Evolutionary conservation across 2,329 filamentous ascomycete genomes (phyloP).

Genomic region (Sporothrix pallida): DNA sequence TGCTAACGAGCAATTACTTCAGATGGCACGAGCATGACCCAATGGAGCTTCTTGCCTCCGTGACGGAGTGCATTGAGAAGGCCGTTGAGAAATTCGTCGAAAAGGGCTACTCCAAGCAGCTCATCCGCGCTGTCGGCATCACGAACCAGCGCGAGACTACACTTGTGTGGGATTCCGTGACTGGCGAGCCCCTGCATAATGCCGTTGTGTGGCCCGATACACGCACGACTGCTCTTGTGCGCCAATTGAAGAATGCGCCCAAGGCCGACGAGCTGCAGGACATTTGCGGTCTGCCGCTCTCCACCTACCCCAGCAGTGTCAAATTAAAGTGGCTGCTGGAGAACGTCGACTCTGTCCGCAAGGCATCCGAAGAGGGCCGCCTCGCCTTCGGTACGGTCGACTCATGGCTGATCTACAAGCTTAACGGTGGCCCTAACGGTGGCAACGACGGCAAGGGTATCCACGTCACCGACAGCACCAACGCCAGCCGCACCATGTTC

Average conservation of each 20-base stretch:
- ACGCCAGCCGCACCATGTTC: conserved; percentile 92
- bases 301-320: conserved; percentile 85
- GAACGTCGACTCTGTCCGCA: conserved; percentile 70
- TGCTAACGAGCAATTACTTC: background rate
- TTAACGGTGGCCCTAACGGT: conserved; percentile 73
- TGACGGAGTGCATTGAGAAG: conserved; percentile 76
- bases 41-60: conserved; percentile 73
- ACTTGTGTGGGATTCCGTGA: conserved; percentile 80
- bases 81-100: conserved; percentile 75
- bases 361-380: conserved; percentile 76
- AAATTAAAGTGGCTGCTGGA: conserved; percentile 84
- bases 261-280: conserved; percentile 72
- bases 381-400: conserved; percentile 88
- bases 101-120: conserved; percentile 68
- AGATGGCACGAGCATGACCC: conserved; percentile 94
- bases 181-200: conserved; percentile 80
- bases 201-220: conserved; percentile 93
- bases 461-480: conserved; percentile 84
- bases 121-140: conserved; percentile 81
- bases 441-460: conserved; percentile 55
- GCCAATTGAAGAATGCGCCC: conserved; percentile 71
- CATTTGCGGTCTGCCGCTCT: conserved; percentile 80
- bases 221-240: conserved; percentile 72
- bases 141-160: conserved; percentile 92
- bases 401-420: conserved; percentile 83